Base-by-base conservation (phyloP, 495 filamentous ascomycete genomes). In the Neurospora pannonica region DNA sequence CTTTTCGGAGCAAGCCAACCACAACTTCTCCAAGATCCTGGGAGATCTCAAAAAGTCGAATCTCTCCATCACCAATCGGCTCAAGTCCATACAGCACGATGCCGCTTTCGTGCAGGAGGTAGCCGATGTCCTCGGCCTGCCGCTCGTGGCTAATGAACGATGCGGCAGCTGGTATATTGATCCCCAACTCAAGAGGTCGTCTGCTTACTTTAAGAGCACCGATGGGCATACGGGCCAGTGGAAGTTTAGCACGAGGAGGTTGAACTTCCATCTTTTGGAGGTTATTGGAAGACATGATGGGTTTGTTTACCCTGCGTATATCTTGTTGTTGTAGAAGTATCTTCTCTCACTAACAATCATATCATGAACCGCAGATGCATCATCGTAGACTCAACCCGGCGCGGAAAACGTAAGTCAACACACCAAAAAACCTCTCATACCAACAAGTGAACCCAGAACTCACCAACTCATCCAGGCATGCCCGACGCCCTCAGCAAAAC, bases 111-210 rank as follows among this genome's bases (percentile, higher is more conserved):
- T 93, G 19, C 81, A 82, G 19, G 82, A 86, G 13, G 89, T 91
- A 0, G 84, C 83, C 4, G 77, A 76, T 39, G 81, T 83, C 15
- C 85, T 88, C 71, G 77, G 78, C 28, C 85, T 96, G n/a, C 95
- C 95, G 0, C 83, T 98, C n/a, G 85, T 99, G 31, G 92, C 94
- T 31, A 99, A 99, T 78, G 93, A 97, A 81, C 87, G 96, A 71
- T 97, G 95, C 78, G 96, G 96, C 1, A 94, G 93, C 79, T 99
- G 96, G 96, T 99, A 99, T 81, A 92, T 98, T 43, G 84, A 89
- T 38, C 91, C 93, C 0, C 80, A 81, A 24, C 76, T 74, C 13
- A 94, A 94, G 79, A 36, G 28, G 54, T 92, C 87, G 19, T 92
- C 92, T 71, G 93, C 89, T 8, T 98, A 98, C 83, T 99, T 98